Conservation (phyloP, 352 stramenopile genomes). For the Globisporangium ultimum region DNA sequence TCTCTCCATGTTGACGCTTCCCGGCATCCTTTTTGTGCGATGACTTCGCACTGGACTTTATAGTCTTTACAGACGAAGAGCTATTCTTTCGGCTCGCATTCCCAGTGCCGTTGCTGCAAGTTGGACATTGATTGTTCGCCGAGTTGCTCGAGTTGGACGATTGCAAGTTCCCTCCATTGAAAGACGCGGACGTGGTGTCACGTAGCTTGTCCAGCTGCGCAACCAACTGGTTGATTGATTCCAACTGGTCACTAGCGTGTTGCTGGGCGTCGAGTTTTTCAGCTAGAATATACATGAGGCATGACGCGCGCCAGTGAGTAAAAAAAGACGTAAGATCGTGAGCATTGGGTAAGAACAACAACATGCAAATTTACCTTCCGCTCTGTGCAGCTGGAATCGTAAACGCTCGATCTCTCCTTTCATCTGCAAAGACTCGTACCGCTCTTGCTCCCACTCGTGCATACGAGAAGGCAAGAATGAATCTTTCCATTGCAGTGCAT, state of each 20-base stretch:
- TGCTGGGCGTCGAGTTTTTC: conserved; percentile 75
- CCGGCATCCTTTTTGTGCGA: conserved; percentile 21
- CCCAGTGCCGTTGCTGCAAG: conserved; percentile 19
- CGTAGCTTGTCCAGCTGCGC: conserved; percentile 68
- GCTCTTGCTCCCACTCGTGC: conserved; percentile 75
- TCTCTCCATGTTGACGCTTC: conserved; percentile 26
- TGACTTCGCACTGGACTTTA: conserved; percentile 17
- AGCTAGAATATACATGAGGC: too few species aligned
- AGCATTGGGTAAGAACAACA: too few species aligned
- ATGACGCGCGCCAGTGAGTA: too few species aligned
- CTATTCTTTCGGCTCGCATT: conserved; percentile 13
- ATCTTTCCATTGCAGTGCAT: conserved; percentile 69
- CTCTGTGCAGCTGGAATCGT: conserved; percentile 65
- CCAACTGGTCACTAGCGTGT: conserved; percentile 70
- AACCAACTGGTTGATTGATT: conserved; percentile 83
- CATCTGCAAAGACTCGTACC: conserved; percentile 69
- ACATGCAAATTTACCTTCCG: conserved; percentile 54
- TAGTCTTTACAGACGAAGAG: conserved; percentile 14
- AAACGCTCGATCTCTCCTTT: conserved; percentile 77
- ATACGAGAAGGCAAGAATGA: conserved; percentile 70
- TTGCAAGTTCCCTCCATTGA: not conserved
- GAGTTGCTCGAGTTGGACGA: not conserved
- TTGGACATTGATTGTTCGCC: conserved; percentile 30
- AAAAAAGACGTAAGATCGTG: not conserved
- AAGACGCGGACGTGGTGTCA: conserved; percentile 23